A percentile compares a stretch with the other conserved stretches of the same genome.
These are phyloP conservation scores for Diaporthe ampelina DNA, from an alignment of 2,329 filamentous ascomycete species.

Conservation along the genomic window DNA sequence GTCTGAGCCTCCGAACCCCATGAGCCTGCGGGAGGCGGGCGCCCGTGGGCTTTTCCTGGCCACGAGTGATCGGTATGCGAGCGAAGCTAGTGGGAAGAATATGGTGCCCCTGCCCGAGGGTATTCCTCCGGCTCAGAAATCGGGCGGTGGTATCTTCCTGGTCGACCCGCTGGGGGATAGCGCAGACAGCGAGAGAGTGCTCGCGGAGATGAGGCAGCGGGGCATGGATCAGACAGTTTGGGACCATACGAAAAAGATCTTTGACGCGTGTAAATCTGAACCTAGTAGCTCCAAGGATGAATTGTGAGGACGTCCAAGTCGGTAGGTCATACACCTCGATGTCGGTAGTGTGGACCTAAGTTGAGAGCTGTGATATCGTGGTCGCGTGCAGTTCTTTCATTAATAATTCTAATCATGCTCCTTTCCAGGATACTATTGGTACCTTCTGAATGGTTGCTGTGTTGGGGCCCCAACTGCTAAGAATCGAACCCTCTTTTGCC, in stretches of 20 bases:
- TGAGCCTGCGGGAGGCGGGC: not conserved
- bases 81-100: not conserved
- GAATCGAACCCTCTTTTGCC: no score
- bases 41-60: conserved; percentile 7
- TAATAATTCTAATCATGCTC: no score
- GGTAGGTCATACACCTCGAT: no score
- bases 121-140: not conserved
- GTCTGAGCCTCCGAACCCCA: not conserved
- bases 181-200: not conserved
- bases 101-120: not conserved
- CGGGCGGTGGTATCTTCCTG: conserved; percentile 3
- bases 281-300: not conserved
- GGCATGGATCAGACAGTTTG: not conserved
- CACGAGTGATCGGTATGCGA: not conserved
- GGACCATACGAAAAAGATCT: not conserved
- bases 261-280: not conserved
- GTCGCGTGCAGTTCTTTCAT: no score
- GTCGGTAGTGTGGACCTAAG: no score
- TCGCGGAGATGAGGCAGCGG: not conserved
- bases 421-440: no score
- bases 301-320: not conserved
- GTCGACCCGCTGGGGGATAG: conserved; percentile 2
- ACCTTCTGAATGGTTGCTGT: no score
- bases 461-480: no score
- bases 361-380: no score